Base-by-base conservation (phyloP, 2,329 filamentous ascomycete species). In the Curvularia eragrostidis region DNA sequence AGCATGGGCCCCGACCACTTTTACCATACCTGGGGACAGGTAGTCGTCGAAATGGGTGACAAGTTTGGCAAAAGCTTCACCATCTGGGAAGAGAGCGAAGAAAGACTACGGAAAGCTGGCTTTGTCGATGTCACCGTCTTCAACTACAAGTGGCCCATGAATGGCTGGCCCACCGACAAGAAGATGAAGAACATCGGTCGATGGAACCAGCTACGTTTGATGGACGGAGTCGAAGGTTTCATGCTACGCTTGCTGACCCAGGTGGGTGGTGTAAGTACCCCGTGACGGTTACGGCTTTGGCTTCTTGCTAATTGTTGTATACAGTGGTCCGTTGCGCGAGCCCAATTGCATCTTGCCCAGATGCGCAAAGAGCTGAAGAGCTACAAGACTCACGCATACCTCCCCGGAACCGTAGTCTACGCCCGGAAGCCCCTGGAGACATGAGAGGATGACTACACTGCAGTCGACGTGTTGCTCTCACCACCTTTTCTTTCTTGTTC, bases 141-240 rank as follows among this genome's bases (percentile, higher is more conserved):
- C 5, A 30, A 54, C 13, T 76, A 69, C 54, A 73, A 75, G 52
- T 75, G 72, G 75, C 75, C 75, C 0, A 75, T 75, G 66, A 74
- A 75, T 42, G 69, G 71, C 1, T 77, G 75, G 75, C 54, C 69
- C 5, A 48, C 58, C 7, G 73, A 77, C 19, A 59, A 60, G 13
- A 68, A 66, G 51, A 44, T 71, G 48, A 77, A 75, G 59, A 71
- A 77, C 36, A 71, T 78, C 13, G 76, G 76, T 1, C 38, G 66
- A 13, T 77, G 74, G 73, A 77, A 78, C 48, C 71, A 76, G 58
- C 52, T 77, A 34, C 48, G 72, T 19, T 54, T 76, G 44, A 70
- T 76, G 61, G 70, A 75, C 36, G 76, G 76, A 3, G 68, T 76
- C 4, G 75, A 78, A 58, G 74, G 75, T 0, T 77, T 75, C 52